Conservation (phyloP, 805 yeast species). For the Candida boidinii region DNA sequence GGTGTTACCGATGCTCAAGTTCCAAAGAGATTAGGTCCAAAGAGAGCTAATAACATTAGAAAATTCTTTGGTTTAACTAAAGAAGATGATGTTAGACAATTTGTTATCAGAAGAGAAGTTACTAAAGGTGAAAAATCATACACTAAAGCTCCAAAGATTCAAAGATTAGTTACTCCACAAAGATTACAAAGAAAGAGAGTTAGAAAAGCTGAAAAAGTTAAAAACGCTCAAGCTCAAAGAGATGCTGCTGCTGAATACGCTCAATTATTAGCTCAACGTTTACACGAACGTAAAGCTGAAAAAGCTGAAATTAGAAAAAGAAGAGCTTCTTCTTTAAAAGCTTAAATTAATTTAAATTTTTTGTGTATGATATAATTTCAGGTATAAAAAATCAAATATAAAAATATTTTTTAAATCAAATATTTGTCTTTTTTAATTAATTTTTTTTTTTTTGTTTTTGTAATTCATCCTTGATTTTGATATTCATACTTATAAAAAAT, state of each 20-base stretch:
- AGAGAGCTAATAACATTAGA: slow-evolving; percentile 99
- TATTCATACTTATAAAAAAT: not conserved
- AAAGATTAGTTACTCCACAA: slow-evolving; percentile 98
- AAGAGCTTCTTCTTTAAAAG: slow-evolving; percentile 98
- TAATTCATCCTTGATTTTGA: not conserved
- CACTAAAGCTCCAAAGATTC: slow-evolving; percentile 99
- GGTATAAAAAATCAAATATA: not conserved
- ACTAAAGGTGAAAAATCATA: slow-evolving; percentile 96
- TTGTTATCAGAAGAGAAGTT: slow-evolving; percentile 96
- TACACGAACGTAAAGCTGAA: slow-evolving; percentile 97
- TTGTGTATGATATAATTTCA: too few relatives aligned
- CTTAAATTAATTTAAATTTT: slow-evolving; percentile 36
- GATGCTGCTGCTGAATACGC: slow-evolving; percentile 99
- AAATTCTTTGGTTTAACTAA: slow-evolving; percentile 97
- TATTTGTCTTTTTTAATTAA: too few relatives aligned
- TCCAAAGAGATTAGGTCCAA: slow-evolving; percentile 99
- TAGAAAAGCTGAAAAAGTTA: slow-evolving; percentile 85
- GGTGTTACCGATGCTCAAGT: slow-evolving; percentile 92
- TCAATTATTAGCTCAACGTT: slow-evolving; percentile 95
- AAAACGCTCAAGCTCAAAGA: slow-evolving; percentile 97
- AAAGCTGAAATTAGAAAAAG: slow-evolving; percentile 98
- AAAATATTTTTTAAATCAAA: not conserved
- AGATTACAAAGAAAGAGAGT: slow-evolving; percentile 98
- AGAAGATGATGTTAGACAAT: slow-evolving; percentile 85
- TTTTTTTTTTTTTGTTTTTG: not conserved